Evolutionary conservation across 1,284 basidiomycete species (phyloP).

Genomic region (Tremellales sp.): DNA sequence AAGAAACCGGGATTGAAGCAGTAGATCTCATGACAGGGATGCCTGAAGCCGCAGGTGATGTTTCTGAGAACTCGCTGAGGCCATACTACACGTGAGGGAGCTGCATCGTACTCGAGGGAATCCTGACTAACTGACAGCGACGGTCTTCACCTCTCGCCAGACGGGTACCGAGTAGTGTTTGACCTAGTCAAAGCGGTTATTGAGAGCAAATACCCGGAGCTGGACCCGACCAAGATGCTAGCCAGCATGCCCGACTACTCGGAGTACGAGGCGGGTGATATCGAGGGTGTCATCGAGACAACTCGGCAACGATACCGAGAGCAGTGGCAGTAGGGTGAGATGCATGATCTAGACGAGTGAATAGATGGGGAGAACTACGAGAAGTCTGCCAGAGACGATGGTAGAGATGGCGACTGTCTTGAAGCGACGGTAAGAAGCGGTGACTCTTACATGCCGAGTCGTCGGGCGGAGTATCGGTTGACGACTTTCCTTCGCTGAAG

Average conservation of each 20-base stretch:
- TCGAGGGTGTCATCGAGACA: neutral
- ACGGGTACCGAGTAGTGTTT: conserved; percentile 70
- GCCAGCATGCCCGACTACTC: conserved; percentile 27
- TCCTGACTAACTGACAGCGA: conserved; percentile 49
- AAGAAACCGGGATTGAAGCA: conserved; percentile 56
- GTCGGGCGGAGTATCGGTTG: neutral
- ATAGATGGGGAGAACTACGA: too few relatives aligned
- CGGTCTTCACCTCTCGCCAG: conserved; percentile 69
- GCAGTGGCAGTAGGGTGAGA: too few relatives aligned
- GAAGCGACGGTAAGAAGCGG: neutral
- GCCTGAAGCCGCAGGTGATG: conserved; percentile 61
- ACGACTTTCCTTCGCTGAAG: neutral
- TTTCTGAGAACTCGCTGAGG: conserved; percentile 51
- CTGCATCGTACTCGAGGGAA: neutral
- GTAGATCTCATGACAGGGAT: conserved; percentile 67
- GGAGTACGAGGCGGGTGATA: neutral
- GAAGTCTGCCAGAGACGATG: too few relatives aligned
- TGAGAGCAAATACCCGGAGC: conserved; percentile 58
- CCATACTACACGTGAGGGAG: conserved; percentile 39
- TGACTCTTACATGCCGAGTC: neutral
- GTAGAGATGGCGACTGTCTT: too few relatives aligned
- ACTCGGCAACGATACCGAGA: too few relatives aligned
- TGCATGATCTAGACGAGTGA: too few relatives aligned
- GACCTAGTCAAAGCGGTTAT: conserved; percentile 61
- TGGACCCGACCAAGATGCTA: conserved; percentile 51